Conservation (phyloP, 2,329 filamentous ascomycete genomes). For the Penicillium verrucosum region DNA sequence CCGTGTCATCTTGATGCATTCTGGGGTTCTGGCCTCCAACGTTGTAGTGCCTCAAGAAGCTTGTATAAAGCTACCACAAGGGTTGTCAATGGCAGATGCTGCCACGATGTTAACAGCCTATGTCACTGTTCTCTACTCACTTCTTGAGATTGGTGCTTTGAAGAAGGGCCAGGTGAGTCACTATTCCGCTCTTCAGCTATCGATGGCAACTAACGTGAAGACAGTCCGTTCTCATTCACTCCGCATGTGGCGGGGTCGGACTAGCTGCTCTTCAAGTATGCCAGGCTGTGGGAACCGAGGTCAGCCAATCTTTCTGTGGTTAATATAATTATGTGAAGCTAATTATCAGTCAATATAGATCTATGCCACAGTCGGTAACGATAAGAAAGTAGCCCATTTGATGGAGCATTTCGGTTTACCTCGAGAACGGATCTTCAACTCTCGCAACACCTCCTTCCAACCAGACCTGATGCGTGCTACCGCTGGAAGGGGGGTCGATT, state of each 20-base stretch:
- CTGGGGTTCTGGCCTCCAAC: constrained; percentile 7
- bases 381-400: constrained; percentile 19
- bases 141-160: constrained; percentile 23
- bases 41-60: not conserved
- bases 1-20: constrained; percentile 22
- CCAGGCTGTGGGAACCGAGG: constrained; percentile 16
- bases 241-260: constrained; percentile 23
- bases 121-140: constrained; percentile 17
- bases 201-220: not conserved
- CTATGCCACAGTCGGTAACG: constrained; percentile 15
- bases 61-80: constrained; percentile 10
- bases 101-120: constrained; percentile 15
- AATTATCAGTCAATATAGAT: constrained; percentile 4
- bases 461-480: constrained; percentile 10
- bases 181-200: not conserved
- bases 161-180: constrained; percentile 19
- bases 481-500: constrained; percentile 17
- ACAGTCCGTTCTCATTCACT: constrained; percentile 24
- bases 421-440: constrained; percentile 19
- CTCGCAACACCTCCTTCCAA: constrained; percentile 15
- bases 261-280: constrained; percentile 22
- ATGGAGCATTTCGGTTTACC: constrained; percentile 16
- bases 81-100: constrained; percentile 16
- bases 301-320: not conserved
- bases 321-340: not conserved